phyloP scores from a whole-genome alignment of 331 rosid species.

The Quercus tomentella region DNA sequence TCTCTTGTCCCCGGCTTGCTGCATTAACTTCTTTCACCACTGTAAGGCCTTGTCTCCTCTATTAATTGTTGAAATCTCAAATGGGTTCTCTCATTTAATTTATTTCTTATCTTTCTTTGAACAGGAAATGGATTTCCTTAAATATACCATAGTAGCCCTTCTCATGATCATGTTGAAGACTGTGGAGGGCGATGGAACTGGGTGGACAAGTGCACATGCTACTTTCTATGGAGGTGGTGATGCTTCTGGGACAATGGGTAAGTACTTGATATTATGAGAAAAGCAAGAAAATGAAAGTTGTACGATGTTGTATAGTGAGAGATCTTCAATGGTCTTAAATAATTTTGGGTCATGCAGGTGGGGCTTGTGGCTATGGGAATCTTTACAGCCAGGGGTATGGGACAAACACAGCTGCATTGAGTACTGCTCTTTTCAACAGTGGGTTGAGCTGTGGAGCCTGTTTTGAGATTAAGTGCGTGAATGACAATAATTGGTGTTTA shows the following conservation, averaged over 20 bases:
- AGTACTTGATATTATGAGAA: not conserved
- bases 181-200: not conserved
- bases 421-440: constrained; percentile 25
- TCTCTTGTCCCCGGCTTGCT: not conserved
- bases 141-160: not conserved
- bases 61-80: not conserved
- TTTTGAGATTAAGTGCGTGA: constrained; percentile 21
- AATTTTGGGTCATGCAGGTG: constrained; percentile 11
- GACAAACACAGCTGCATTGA: constrained; percentile 26
- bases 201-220: constrained; percentile 3
- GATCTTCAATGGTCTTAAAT: not conserved
- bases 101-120: not conserved
- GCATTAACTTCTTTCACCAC: not conserved
- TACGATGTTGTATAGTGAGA: too few species aligned
- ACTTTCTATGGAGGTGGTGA: constrained; percentile 5
- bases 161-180: not conserved
- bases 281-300: not conserved
- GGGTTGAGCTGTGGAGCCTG: constrained; percentile 24
- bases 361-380: constrained; percentile 35
- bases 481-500: constrained; percentile 21
- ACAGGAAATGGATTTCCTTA: not conserved
- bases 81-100: not conserved
- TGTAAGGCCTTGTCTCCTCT: not conserved
- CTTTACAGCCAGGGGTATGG: constrained; percentile 31
- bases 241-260: constrained; percentile 8